phyloP scores from a whole-genome alignment of 169 alveolate species.

The Plasmodium coatneyi region DNA sequence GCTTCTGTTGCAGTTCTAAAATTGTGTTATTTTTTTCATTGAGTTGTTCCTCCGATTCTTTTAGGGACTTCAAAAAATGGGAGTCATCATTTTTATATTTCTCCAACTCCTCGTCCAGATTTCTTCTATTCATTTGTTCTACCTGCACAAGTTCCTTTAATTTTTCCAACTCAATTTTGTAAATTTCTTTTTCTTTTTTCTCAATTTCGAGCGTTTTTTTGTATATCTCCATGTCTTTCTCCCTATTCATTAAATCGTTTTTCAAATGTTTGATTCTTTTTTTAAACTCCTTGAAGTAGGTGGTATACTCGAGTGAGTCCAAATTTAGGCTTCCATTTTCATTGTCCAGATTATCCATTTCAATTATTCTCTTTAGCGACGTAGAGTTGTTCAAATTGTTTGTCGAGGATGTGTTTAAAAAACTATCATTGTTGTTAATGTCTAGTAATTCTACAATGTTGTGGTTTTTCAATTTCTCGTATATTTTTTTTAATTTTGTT shows the following conservation, averaged over 20 bases:
- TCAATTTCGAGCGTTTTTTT: slow-evolving; percentile 56
- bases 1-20: slow-evolving; percentile 55
- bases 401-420: background rate
- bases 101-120: slow-evolving; percentile 33
- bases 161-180: slow-evolving; percentile 48
- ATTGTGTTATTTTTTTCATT: slow-evolving; percentile 51
- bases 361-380: slow-evolving; percentile 18
- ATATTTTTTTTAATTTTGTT: slow-evolving; percentile 53
- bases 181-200: slow-evolving; percentile 51
- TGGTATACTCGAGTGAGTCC: slow-evolving; percentile 53
- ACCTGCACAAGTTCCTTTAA: slow-evolving; percentile 24
- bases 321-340: slow-evolving; percentile 46
- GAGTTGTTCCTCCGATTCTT: slow-evolving; percentile 46
- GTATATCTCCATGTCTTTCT: slow-evolving; percentile 58
- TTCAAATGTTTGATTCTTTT: slow-evolving; percentile 48
- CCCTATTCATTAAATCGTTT: slow-evolving; percentile 25
- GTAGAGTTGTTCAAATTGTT: background rate
- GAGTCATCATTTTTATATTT: slow-evolving; percentile 56
- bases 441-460: slow-evolving; percentile 40
- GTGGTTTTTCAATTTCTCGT: slow-evolving; percentile 62
- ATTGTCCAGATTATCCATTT: slow-evolving; percentile 11
- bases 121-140: slow-evolving; percentile 41
- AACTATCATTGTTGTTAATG: slow-evolving; percentile 15
- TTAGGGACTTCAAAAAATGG: slow-evolving; percentile 43
- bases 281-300: slow-evolving; percentile 58